phyloP scores from a whole-genome alignment of 2,329 filamentous ascomycete genomes.

The Teratosphaeria nubilosa region DNA sequence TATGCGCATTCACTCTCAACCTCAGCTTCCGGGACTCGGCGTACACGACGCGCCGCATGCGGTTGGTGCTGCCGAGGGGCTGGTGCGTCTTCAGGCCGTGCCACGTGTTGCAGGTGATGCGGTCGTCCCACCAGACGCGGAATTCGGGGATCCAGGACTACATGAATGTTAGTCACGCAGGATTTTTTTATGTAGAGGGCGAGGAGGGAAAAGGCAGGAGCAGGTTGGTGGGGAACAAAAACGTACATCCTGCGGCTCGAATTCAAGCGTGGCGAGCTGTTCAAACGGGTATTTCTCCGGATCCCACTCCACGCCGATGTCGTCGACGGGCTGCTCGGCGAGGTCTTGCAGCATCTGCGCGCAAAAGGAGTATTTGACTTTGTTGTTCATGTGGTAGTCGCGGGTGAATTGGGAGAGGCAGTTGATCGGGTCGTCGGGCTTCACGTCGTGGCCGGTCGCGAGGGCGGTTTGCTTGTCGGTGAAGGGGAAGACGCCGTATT shows the following conservation, averaged over 20 bases:
- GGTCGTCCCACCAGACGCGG: slow-evolving; percentile 31
- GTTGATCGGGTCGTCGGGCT: slow-evolving; percentile 22
- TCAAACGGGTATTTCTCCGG: slow-evolving; percentile 24
- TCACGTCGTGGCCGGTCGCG: slow-evolving; percentile 15
- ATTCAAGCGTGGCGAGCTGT: slow-evolving; percentile 27
- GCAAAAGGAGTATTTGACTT: slow-evolving; percentile 26
- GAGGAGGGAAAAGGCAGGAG: neutral
- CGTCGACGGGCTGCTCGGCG: slow-evolving; percentile 26
- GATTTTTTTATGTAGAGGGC: too few relatives aligned
- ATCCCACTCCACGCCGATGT: slow-evolving; percentile 25
- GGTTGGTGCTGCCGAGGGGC: slow-evolving; percentile 31
- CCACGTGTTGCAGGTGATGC: slow-evolving; percentile 31
- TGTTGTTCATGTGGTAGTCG: slow-evolving; percentile 24
- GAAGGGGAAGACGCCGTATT: slow-evolving; percentile 24
- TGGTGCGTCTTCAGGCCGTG: slow-evolving; percentile 30
- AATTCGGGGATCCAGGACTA: slow-evolving; percentile 30
- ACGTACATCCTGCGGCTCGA: slow-evolving; percentile 27
- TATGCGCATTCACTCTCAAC: slow-evolving; percentile 30
- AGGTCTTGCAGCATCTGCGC: slow-evolving; percentile 25
- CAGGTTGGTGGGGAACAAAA: neutral
- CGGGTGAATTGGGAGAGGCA: slow-evolving; percentile 23
- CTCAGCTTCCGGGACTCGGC: slow-evolving; percentile 31
- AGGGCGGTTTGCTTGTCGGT: slow-evolving; percentile 20
- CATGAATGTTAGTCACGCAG: neutral
- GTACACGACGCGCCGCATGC: slow-evolving; percentile 33